phyloP scores from a whole-genome alignment of 805 yeast species.

The Monosporozyma yasuniensis region DNA sequence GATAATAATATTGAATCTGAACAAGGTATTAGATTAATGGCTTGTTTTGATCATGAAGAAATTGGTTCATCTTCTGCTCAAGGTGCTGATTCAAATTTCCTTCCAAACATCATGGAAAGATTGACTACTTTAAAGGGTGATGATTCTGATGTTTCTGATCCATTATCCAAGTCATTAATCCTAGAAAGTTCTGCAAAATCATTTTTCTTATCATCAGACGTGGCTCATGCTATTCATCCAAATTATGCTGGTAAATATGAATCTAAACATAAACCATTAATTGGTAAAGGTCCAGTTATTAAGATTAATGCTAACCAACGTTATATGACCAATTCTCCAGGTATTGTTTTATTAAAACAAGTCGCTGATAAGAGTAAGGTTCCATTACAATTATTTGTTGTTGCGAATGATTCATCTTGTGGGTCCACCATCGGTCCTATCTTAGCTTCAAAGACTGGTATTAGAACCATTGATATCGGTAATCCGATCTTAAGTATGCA shows the following conservation, averaged over 20 bases:
- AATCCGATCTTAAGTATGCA: constrained; percentile 93
- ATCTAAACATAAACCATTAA: constrained; percentile 62
- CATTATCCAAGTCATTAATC: constrained; percentile 32
- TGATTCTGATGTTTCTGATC: constrained; percentile 26
- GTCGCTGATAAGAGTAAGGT: constrained; percentile 58
- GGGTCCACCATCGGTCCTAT: constrained; percentile 97
- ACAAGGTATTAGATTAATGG: constrained; percentile 58
- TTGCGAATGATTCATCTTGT: constrained; percentile 85
- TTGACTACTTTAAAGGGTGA: constrained; percentile 42
- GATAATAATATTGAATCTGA: constrained; percentile 36
- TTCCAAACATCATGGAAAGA: constrained; percentile 70
- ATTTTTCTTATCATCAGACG: constrained; percentile 84
- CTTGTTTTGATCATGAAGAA: constrained; percentile 93
- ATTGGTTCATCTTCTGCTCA: constrained; percentile 90
- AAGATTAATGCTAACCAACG: constrained; percentile 93
- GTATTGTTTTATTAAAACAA: constrained; percentile 66
- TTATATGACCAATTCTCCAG: constrained; percentile 88
- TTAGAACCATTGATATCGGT: constrained; percentile 82
- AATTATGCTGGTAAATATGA: constrained; percentile 76
- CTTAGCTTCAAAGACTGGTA: constrained; percentile 76
- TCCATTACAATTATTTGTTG: constrained; percentile 92
- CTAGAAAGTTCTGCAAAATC: constrained; percentile 63
- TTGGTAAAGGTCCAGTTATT: constrained; percentile 87
- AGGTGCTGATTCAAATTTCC: constrained; percentile 90
- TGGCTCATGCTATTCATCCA: constrained; percentile 97